Percentiles rank a stretch among this genome's conserved stretches.
These are phyloP conservation scores for Globisporangium uncinulatum DNA, from an alignment of 352 stramenopile genomes.

Conservation along the genomic window DNA sequence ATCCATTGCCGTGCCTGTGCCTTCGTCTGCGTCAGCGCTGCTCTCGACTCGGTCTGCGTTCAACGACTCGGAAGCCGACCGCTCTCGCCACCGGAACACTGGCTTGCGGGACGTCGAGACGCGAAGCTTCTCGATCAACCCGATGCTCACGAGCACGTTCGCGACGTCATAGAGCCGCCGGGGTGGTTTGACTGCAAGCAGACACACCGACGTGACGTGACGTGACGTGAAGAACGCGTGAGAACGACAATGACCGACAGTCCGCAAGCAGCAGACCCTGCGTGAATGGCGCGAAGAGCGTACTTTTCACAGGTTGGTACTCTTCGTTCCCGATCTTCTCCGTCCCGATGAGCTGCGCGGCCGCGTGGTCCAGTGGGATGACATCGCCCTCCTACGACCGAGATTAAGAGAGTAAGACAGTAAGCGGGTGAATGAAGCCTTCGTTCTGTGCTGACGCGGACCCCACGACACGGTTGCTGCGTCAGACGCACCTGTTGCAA, in stretches of 20 bases:
- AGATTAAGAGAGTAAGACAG: background rate
- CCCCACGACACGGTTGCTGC: too few species aligned
- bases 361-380: slow-evolving; percentile 91
- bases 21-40: background rate
- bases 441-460: too few species aligned
- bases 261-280: too few species aligned
- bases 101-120: slow-evolving; percentile 78
- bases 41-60: background rate
- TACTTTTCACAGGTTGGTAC: slow-evolving; percentile 81
- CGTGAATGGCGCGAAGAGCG: background rate
- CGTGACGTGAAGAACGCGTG: background rate
- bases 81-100: slow-evolving; percentile 75
- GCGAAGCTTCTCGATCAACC: slow-evolving; percentile 89
- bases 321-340: slow-evolving; percentile 72
- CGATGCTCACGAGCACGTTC: slow-evolving; percentile 93
- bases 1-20: background rate
- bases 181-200: slow-evolving; percentile 80
- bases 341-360: slow-evolving; percentile 91
- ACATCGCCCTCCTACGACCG: slow-evolving; percentile 73
- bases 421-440: background rate
- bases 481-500: slow-evolving; percentile 57
- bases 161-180: slow-evolving; percentile 96
- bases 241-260: background rate
- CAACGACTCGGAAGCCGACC: slow-evolving; percentile 14
- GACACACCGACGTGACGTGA: background rate